phyloP scores from a whole-genome alignment of 495 filamentous ascomycete species.

The Xeromyces bisporus region DNA sequence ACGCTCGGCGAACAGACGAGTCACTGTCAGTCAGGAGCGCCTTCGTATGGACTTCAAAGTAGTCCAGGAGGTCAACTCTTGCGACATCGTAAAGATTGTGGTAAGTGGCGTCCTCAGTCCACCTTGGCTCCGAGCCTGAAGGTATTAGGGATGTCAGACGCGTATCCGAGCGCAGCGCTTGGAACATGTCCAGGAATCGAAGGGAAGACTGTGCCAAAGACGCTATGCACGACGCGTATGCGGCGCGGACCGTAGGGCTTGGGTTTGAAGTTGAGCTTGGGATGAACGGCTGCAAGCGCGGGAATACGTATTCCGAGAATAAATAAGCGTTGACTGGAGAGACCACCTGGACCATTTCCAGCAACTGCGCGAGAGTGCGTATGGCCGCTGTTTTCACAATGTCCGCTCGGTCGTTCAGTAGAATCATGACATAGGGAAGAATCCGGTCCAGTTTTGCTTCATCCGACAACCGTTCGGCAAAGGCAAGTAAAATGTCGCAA shows the following conservation, averaged over 20 bases:
- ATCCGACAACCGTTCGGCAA: conserved; percentile 80
- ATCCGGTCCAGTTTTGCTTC: conserved; percentile 94
- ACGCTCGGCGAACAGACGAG: conserved; percentile 76
- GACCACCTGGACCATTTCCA: conserved; percentile 71
- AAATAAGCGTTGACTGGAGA: conserved; percentile 92
- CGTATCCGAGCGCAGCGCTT: conserved; percentile 70
- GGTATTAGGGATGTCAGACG: conserved; percentile 63
- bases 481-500: conserved; percentile 84
- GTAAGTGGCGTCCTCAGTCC: conserved; percentile 60
- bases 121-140: conserved; percentile 35
- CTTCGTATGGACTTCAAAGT: conserved; percentile 81
- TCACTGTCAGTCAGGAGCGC: conserved; percentile 73
- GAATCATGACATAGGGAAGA: conserved; percentile 68
- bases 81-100: conserved; percentile 73
- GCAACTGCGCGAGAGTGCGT: conserved; percentile 68
- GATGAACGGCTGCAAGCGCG: conserved; percentile 58
- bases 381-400: conserved; percentile 72
- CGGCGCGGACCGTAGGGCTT: conserved; percentile 59
- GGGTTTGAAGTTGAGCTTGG: conserved; percentile 35
- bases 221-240: conserved; percentile 84
- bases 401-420: conserved; percentile 67
- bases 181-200: conserved; percentile 77
- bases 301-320: conserved; percentile 89
- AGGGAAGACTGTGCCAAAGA: conserved; percentile 80
- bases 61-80: conserved; percentile 52